phyloP scores from a whole-genome alignment of 257 asterid species.

The Solanum lignicaule region DNA sequence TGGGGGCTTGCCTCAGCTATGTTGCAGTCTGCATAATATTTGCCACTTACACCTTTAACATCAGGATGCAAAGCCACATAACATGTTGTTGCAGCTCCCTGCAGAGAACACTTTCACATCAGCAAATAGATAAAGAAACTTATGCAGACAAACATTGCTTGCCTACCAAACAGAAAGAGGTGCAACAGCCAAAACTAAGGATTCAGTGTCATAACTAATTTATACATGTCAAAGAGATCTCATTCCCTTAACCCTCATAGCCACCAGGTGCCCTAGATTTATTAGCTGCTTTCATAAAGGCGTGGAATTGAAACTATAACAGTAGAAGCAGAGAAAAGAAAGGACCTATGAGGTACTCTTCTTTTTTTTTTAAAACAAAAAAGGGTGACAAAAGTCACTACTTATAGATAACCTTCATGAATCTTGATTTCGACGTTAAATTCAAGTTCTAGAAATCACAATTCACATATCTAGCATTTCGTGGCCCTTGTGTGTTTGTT shows the following conservation, averaged over 20 bases:
- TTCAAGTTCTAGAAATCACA: background rate
- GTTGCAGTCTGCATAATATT: constrained; percentile 20
- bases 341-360: background rate
- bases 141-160: background rate
- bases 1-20: constrained; percentile 11
- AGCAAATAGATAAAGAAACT: background rate
- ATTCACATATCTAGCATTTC: background rate
- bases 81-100: constrained; percentile 37
- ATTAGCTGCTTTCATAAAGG: background rate
- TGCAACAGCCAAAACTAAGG: background rate
- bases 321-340: background rate
- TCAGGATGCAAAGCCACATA: constrained; percentile 30
- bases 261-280: background rate
- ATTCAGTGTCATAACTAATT: background rate
- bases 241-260: background rate
- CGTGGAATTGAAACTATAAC: background rate
- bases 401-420: background rate
- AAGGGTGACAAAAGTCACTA: background rate
- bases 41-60: constrained; percentile 25
- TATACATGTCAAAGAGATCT: background rate
- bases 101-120: background rate
- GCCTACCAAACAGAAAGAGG: background rate
- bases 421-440: background rate
- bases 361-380: background rate
- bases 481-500: background rate